phyloP scores from a whole-genome alignment of 164 flowering plant genomes.

The Chimonanthus salicifolius region DNA sequence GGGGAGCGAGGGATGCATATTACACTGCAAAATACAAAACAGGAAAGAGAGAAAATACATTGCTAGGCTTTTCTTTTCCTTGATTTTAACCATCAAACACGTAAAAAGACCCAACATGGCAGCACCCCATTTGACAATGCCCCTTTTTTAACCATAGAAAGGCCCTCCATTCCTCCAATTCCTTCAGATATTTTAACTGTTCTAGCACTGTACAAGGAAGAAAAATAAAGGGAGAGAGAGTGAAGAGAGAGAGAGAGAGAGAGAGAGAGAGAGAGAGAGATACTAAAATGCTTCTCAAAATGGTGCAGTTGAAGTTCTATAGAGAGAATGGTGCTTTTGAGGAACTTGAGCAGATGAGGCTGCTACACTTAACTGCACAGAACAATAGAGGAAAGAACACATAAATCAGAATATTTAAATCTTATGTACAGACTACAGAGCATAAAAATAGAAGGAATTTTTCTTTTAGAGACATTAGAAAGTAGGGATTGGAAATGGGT shows the following conservation, averaged over 20 bases:
- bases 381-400: background rate
- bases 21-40: background rate
- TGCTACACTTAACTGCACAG: slow-evolving; percentile 23
- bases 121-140: background rate
- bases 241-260: background rate
- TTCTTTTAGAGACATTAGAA: background rate
- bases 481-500: background rate
- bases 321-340: slow-evolving; percentile 27
- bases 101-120: background rate
- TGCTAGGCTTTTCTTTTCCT: background rate
- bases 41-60: background rate
- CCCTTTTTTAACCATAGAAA: background rate
- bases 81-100: too few relatives aligned
- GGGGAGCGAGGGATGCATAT: background rate
- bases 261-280: background rate
- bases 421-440: background rate
- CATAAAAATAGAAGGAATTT: too few relatives aligned
- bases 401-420: background rate
- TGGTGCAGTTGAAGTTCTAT: slow-evolving; percentile 50
- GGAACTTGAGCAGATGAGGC: slow-evolving; percentile 27
- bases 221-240: background rate
- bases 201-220: background rate
- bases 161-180: background rate
- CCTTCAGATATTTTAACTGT: background rate
- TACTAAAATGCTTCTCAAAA: slow-evolving; percentile 30